Percentiles rank a stretch among this genome's conserved stretches.
Conservation (phyloP, 768 basidiomycete species). For the Boletus pseudo-olivaceus region DNA sequence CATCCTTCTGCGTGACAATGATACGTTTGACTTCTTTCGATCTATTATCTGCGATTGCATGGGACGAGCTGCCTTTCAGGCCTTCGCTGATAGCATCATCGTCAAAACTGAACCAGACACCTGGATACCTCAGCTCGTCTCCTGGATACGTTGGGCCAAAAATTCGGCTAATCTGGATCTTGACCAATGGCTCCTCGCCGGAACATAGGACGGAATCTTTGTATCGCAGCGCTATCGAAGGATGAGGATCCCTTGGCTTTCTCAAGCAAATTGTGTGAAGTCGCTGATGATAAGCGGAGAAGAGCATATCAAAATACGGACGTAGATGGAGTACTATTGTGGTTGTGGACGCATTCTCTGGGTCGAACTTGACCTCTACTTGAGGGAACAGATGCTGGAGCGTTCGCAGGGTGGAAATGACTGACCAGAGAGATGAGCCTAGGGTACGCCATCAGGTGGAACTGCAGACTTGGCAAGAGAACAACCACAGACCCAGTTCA, state of each 20-base stretch:
- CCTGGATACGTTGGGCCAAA: conserved; percentile 84
- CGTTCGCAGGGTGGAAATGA: conserved; percentile 64
- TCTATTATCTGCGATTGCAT: conserved; percentile 49
- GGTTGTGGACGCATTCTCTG: conserved; percentile 62
- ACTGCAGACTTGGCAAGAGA: background rate
- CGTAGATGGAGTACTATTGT: conserved; percentile 76
- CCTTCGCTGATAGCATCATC: conserved; percentile 63
- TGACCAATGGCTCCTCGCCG: conserved; percentile 53
- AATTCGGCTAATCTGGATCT: conserved; percentile 62
- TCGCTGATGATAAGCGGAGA: conserved; percentile 75
- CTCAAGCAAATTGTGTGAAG: conserved; percentile 75
- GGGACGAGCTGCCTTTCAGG: conserved; percentile 40
- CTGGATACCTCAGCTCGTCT: conserved; percentile 77
- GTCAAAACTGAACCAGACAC: conserved; percentile 80
- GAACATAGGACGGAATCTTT: conserved; percentile 63
- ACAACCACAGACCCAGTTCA: conserved; percentile 53
- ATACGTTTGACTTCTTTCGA: conserved; percentile 75
- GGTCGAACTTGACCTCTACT: conserved; percentile 81
- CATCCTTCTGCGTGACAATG: conserved; percentile 65
- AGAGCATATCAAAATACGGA: conserved; percentile 82
- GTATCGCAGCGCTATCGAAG: conserved; percentile 66
- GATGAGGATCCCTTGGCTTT: conserved; percentile 62
- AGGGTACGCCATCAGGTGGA: conserved; percentile 2
- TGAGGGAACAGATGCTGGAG: conserved; percentile 72
- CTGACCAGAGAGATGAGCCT: conserved; percentile 79